Base-by-base conservation (phyloP, 768 basidiomycete species). In the Calvatia gigantea region DNA sequence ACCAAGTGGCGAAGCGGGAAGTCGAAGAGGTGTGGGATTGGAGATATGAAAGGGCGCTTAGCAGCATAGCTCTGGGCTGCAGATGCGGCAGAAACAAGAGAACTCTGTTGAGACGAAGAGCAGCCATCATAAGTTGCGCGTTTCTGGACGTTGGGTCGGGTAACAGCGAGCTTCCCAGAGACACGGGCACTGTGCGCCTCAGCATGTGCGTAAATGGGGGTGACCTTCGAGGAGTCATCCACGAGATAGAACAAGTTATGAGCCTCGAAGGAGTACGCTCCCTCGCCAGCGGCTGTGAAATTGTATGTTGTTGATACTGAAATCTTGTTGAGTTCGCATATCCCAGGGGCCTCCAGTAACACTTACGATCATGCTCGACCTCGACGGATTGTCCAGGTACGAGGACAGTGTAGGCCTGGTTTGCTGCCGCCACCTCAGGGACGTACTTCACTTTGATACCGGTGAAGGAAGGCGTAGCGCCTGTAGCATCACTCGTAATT, bases 1-100 rank as follows among this genome's bases (percentile, higher is more conserved):
- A 81, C 79, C 80, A 81, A 32, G 77, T 78, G 21, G 66, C 72
- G 60, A 72, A 80, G 49, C 78, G 75, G 6, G 73, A 43, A 0
- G 76, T 71, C 9, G 67, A 54, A 6, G 72, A 57, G 19, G 70
- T 71, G 62, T 73, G 63, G 17, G 64, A 54, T 23, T 58, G 59
- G 41, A 73, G 61, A 62, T 74, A 76, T 5, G 69, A 65, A 25
- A 61, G 55, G 6, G 79, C 71, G 38, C 57, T n/a, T 61, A 12
- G 65, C 51, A 44, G 73, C 76, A 46, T 79, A 78, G 41, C 54
- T 67, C 62, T 75, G 64, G 3, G 76, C 76, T 11, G 64, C 65
- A 17, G 73, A 57, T 2, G 72, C 72, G n/a, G 78, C 78, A 4
- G 65, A 51, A 39, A 59, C 60, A 47, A 81, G 62, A 19, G 51